A percentile compares a stretch with the other conserved stretches of the same genome.
phyloP scores from a whole-genome alignment of 306 rosid genomes.

The Pachyrhizus erosus region DNA sequence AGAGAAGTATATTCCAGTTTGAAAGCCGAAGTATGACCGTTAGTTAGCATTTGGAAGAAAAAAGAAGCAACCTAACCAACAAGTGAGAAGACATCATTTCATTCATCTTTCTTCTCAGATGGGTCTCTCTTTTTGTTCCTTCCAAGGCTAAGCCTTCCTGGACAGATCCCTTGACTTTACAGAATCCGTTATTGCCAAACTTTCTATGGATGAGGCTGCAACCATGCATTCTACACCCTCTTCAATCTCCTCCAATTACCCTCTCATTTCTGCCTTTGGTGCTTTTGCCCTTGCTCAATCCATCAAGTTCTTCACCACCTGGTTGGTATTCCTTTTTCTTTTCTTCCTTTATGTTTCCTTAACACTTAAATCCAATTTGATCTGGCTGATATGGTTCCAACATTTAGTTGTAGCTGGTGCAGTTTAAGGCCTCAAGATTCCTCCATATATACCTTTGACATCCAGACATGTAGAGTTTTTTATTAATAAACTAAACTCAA shows the following conservation, averaged over 20 bases:
- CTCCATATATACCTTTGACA: neutral
- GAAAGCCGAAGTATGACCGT: slow-evolving; percentile 48
- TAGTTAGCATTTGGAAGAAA: slow-evolving; percentile 38
- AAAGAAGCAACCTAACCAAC: neutral
- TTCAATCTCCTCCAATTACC: slow-evolving; percentile 59
- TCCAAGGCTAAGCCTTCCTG: neutral
- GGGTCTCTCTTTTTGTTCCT: neutral
- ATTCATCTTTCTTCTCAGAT: neutral
- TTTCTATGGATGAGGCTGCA: slow-evolving; percentile 37
- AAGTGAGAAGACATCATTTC: neutral
- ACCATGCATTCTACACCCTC: slow-evolving; percentile 41
- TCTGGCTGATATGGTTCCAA: neutral
- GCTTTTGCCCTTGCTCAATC: slow-evolving; percentile 67
- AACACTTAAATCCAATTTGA: neutral
- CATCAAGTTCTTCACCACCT: slow-evolving; percentile 68
- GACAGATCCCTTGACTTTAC: neutral
- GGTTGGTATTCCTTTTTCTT: slow-evolving; percentile 55
- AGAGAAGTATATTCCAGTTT: slow-evolving; percentile 41
- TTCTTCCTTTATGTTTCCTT: neutral
- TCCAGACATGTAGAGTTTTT: neutral
- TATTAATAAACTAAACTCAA: neutral
- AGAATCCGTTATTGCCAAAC: neutral
- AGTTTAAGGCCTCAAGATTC: neutral
- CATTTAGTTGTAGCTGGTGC: neutral
- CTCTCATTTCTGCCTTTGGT: slow-evolving; percentile 65